Evolutionary conservation across 2,329 filamentous ascomycete genomes (phyloP), one percentile per base, ranked within the genome.

Genomic region (Fusarium citri): DNA sequence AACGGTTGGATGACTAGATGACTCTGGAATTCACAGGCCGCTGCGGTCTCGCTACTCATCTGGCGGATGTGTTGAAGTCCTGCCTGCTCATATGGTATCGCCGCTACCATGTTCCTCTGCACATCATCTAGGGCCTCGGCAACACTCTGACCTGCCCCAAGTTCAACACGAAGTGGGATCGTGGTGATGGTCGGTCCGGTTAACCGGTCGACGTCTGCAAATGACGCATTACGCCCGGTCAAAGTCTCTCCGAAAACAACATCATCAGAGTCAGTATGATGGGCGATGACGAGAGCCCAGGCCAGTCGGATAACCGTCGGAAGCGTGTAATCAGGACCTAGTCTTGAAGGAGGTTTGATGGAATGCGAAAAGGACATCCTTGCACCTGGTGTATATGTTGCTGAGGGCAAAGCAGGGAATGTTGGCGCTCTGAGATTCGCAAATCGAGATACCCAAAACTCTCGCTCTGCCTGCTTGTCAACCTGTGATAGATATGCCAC

Each of bases 161-260:
- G 20, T n/a, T 48, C n/a, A 9, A 76, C 42, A 0, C 72, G 63
- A 3, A 78, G 34, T 9, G 76, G 77, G 2, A 78, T 68, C 1
- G 74, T 76, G 2, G 74, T 79, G 45, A 84, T 81, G 55, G 82
- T 75, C 7, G 77, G 76, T 1, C 68, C 76, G 8, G 31, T 23
- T 2, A 57, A 22, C 9, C 3, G 42, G n/a, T 42, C 45, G 10
- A 57, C 42, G 16, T 28, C 8, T 6, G 31, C 9, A 9, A 57
- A 43, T 4, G 54, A 16, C 15, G 43, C 43, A 12, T 57, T 57
- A 2, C 54, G 31, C 10, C 54, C 54, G 11, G 54, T 41, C 6
- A 57, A 20, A 3, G 48, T 10, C 2, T 43, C 25, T 6, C 54
- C 54, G 6, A 57, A 57, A 14, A 49, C 23, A 6, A 57, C 11